These are phyloP conservation scores for Paramecium pentaurelia DNA, from an alignment of 73 alveolate species.

Conservation along the genomic window DNA sequence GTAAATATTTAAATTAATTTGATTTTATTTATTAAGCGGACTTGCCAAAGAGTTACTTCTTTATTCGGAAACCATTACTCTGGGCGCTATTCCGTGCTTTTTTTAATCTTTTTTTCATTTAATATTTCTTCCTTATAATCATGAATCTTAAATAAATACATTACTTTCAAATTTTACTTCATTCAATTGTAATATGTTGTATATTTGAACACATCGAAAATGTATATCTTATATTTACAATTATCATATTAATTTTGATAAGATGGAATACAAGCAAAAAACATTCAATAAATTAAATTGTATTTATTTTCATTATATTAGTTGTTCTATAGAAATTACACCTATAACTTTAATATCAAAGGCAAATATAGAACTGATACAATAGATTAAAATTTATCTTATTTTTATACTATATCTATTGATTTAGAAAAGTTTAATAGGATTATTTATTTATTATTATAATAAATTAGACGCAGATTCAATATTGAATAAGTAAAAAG, in stretches of 20 bases:
- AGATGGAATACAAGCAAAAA: not conserved
- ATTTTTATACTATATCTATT: not conserved
- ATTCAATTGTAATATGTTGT: not conserved
- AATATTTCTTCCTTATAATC: too few relatives aligned
- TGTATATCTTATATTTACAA: too few relatives aligned
- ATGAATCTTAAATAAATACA: too few relatives aligned
- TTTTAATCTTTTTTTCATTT: not conserved
- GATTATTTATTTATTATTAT: not conserved
- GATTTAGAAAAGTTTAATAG: not conserved
- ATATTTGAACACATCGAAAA: not conserved
- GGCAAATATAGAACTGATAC: not conserved
- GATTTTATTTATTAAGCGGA: not conserved
- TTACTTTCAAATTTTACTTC: too few relatives aligned
- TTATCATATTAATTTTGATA: not conserved
- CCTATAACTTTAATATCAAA: not conserved
- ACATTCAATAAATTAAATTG: not conserved
- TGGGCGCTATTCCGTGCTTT: constrained; percentile 39
- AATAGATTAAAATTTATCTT: not conserved
- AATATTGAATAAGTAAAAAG: too few relatives aligned
- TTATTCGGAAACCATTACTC: not conserved
- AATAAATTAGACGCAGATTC: not conserved
- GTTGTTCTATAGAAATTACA: not conserved
- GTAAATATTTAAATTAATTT: not conserved
- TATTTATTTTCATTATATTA: not conserved
- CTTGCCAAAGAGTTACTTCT: constrained; percentile 28